Conservation (phyloP, 2,329 filamentous ascomycete genomes). For the Colletotrichum sp. region DNA sequence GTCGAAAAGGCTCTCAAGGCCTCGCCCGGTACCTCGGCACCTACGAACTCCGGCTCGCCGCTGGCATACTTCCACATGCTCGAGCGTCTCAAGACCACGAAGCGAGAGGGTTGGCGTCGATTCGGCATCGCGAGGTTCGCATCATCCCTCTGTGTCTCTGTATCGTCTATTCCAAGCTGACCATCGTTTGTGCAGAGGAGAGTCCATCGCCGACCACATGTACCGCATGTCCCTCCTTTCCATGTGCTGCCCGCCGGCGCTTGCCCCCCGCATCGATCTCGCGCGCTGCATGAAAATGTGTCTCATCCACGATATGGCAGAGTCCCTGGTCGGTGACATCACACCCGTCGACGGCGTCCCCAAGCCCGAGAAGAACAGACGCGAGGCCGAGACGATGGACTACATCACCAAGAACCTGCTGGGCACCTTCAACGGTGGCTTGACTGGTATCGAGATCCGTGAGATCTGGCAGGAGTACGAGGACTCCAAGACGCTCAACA, state of each 20-base stretch:
- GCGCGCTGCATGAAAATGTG: conserved; percentile 92
- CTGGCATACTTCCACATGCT: conserved; percentile 94
- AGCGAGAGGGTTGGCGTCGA: conserved; percentile 93
- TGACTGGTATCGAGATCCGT: conserved; percentile 72
- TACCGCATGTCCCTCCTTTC: conserved; percentile 98
- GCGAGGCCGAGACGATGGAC: conserved; percentile 90
- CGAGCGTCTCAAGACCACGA: conserved; percentile 92
- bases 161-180: not conserved
- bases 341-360: conserved; percentile 87
- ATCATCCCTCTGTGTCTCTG: not conserved
- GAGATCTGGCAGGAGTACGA: conserved; percentile 96
- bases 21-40: conserved; percentile 41
- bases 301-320: conserved; percentile 96
- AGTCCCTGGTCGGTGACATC: conserved; percentile 93
- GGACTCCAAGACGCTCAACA: conserved; percentile 81
- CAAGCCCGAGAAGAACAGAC: conserved; percentile 87
- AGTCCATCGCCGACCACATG: conserved; percentile 98
- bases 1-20: conserved; percentile 24
- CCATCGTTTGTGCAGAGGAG: conserved; percentile 57
- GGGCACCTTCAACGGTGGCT: conserved; percentile 74
- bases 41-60: conserved; percentile 71
- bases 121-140: conserved; percentile 73
- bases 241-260: conserved; percentile 82
- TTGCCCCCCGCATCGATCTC: conserved; percentile 76
- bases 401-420: conserved; percentile 79